Evolutionary conservation across 75 land plant species (phyloP).

Genomic region (Cupressus sempervirens): DNA sequence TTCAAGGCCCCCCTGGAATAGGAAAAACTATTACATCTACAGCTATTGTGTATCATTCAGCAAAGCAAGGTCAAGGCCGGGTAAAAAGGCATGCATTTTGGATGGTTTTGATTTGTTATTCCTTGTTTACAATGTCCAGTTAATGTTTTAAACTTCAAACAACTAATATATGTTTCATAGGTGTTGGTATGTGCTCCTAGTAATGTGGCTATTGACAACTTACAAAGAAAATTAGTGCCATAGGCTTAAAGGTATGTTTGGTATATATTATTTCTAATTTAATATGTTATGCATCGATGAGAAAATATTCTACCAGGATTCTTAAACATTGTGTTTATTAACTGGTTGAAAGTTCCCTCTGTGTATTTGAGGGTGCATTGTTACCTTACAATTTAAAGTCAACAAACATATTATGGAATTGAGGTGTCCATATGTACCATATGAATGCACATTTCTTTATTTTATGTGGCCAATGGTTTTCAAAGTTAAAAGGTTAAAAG

Average conservation of each 20-base stretch:
- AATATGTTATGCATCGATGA: too few species aligned
- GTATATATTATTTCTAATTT: too few species aligned
- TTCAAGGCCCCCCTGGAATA: constrained; percentile 99
- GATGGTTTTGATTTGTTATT: neutral
- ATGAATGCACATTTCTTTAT: neutral
- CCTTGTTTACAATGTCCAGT: neutral
- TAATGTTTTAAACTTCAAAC: neutral
- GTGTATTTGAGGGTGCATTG: neutral
- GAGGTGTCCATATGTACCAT: too few species aligned
- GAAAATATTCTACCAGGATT: neutral
- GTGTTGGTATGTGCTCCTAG: constrained; percentile 99
- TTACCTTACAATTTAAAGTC: neutral
- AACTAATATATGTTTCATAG: constrained; percentile 27
- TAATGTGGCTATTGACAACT: constrained; percentile 98
- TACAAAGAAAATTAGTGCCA: constrained; percentile 99
- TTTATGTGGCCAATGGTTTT: neutral
- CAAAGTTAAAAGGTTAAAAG: neutral
- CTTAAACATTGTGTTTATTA: neutral
- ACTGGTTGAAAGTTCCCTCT: neutral
- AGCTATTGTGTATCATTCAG: constrained; percentile 98
- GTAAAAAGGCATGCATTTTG: constrained; percentile 27
- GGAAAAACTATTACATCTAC: constrained; percentile 99
- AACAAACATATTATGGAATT: too few species aligned
- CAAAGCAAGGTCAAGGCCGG: constrained; percentile 99
- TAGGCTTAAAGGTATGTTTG: constrained; percentile 82